phyloP scores from a whole-genome alignment of 2,329 filamentous ascomycete species.

The Aureobasidium sp. region DNA sequence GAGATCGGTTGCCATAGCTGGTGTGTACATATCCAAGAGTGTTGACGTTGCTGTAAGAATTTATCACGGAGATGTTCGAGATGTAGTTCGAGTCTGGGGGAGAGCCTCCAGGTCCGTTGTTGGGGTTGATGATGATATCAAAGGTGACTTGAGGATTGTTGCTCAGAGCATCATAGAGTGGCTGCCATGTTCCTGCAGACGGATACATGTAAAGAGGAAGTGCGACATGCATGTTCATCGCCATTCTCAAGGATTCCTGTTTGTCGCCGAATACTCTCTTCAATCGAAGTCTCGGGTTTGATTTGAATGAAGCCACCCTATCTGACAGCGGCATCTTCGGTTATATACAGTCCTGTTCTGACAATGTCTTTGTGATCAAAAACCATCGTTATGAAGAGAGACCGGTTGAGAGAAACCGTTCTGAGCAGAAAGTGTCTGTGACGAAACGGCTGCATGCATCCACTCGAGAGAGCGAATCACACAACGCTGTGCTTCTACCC shows the following conservation, averaged over 20 bases:
- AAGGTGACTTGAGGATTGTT: constrained; percentile 17
- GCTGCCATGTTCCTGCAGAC: constrained; percentile 21
- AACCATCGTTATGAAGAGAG: not conserved
- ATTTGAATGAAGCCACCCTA: not conserved
- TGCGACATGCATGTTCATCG: constrained; percentile 10
- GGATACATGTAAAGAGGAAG: constrained; percentile 29
- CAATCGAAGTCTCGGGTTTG: not conserved
- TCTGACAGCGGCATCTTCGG: not conserved
- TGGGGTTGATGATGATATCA: constrained; percentile 19
- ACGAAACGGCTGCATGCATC: not conserved
- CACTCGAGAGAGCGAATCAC: not conserved
- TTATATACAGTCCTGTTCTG: not conserved
- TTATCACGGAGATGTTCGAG: constrained; percentile 20
- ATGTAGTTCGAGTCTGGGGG: constrained; percentile 24
- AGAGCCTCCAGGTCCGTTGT: constrained; percentile 18
- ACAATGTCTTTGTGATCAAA: not conserved
- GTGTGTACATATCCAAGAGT: constrained; percentile 28
- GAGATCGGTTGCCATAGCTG: constrained; percentile 20
- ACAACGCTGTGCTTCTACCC: not conserved
- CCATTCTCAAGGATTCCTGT: not conserved
- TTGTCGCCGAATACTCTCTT: not conserved
- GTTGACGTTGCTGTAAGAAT: constrained; percentile 23
- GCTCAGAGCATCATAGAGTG: constrained; percentile 20
- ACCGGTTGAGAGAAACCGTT: not conserved
- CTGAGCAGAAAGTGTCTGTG: not conserved